A percentile compares a stretch with the other conserved stretches of the same genome.
Evolutionary conservation across 768 basidiomycete species (phyloP).

Genomic region (Russula abietina): DNA sequence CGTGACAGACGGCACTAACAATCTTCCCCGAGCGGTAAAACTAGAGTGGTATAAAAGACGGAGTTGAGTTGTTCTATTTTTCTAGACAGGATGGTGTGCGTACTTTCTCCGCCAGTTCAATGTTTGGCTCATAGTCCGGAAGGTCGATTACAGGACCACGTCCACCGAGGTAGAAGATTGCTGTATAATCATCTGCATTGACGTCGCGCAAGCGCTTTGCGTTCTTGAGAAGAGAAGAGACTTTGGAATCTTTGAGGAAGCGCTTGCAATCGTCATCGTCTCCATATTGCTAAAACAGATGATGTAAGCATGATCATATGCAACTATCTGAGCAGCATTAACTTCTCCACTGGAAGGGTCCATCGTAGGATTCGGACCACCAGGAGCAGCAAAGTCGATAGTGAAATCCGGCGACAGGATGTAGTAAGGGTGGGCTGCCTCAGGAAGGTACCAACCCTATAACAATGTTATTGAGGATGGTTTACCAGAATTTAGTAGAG

Average conservation of each 20-base stretch:
- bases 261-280: slow-evolving; percentile 46
- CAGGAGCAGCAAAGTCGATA: slow-evolving; percentile 42
- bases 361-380: slow-evolving; percentile 61
- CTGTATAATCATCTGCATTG: slow-evolving; percentile 55
- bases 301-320: background rate
- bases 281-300: slow-evolving; percentile 39
- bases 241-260: slow-evolving; percentile 52
- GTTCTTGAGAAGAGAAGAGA: slow-evolving; percentile 45
- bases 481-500: background rate
- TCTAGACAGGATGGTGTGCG: background rate
- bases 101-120: slow-evolving; percentile 52
- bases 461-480: background rate
- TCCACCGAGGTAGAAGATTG: slow-evolving; percentile 74
- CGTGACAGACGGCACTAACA: slow-evolving; percentile 73
- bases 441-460: slow-evolving; percentile 74
- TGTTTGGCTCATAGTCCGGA: slow-evolving; percentile 49
- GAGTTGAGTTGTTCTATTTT: too few relatives aligned
- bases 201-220: slow-evolving; percentile 60
- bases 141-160: slow-evolving; percentile 76
- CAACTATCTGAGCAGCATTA: slow-evolving; percentile 5
- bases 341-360: slow-evolving; percentile 53
- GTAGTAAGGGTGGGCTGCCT: slow-evolving; percentile 39
- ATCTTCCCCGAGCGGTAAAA: slow-evolving; percentile 65
- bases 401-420: slow-evolving; percentile 35
- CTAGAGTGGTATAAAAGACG: slow-evolving; percentile 32